Conservation (phyloP, 2,329 filamentous ascomycete genomes). For the Hypoxylon sp. region DNA sequence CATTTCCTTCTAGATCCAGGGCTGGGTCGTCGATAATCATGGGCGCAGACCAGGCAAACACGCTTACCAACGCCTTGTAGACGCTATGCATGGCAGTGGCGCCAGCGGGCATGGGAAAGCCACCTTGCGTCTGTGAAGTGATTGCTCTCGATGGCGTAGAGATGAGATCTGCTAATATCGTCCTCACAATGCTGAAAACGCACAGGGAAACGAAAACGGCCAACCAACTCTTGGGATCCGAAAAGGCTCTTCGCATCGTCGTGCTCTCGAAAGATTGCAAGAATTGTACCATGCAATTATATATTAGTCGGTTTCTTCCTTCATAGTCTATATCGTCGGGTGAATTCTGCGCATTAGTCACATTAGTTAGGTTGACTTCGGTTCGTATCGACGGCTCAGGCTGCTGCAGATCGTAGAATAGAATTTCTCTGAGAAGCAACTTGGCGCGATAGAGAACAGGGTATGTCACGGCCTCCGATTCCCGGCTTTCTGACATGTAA, state of each 20-base stretch:
- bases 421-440: conserved; percentile 61
- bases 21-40: conserved; percentile 55
- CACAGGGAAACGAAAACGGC: conserved; percentile 63
- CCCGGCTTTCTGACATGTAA: conserved; percentile 56
- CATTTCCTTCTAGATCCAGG: conserved; percentile 53
- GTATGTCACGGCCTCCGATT: conserved; percentile 57
- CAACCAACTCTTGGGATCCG: conserved; percentile 57
- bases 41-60: conserved; percentile 55
- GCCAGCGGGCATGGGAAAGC: conserved; percentile 37
- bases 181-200: conserved; percentile 64
- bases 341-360: conserved; percentile 44
- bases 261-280: conserved; percentile 60
- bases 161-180: conserved; percentile 58
- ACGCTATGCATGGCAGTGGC: conserved; percentile 55
- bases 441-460: conserved; percentile 63
- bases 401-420: conserved; percentile 63
- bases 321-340: conserved; percentile 57
- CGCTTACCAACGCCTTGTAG: conserved; percentile 59
- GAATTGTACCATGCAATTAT: conserved; percentile 60
- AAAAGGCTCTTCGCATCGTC: conserved; percentile 49
- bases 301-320: conserved; percentile 57
- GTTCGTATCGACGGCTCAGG: conserved; percentile 55
- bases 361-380: conserved; percentile 47
- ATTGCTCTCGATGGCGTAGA: conserved; percentile 44
- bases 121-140: conserved; percentile 38